Conservation (phyloP, 1,139 yeast species). For the Blastobotrys ciferrii region DNA sequence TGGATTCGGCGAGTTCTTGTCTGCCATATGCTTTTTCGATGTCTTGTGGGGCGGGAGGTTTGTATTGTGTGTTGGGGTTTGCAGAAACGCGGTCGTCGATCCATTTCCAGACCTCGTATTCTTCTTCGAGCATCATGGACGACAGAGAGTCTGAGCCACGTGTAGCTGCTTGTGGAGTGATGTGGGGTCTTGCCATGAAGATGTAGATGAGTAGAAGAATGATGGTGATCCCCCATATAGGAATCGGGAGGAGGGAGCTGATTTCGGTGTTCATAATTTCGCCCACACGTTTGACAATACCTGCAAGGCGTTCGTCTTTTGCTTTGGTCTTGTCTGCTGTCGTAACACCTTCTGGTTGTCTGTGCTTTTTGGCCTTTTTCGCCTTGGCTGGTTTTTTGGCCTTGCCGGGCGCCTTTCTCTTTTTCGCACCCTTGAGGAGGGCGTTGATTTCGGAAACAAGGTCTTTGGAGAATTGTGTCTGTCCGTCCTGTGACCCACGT, state of each 20-base stretch:
- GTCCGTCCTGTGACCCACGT: conserved; percentile 90
- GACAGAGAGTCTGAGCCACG: conserved; percentile 16
- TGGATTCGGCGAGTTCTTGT: conserved; percentile 56
- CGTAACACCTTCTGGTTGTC: neutral
- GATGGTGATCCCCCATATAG: conserved; percentile 23
- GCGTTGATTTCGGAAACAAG: conserved; percentile 58
- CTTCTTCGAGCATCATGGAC: conserved; percentile 45
- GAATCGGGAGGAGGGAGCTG: conserved; percentile 21
- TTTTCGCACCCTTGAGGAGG: conserved; percentile 39
- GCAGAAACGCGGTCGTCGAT: conserved; percentile 53
- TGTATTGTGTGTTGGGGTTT: conserved; percentile 19
- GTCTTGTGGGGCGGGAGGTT: conserved; percentile 13
- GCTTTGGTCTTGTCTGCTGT: neutral
- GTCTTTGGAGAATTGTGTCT: conserved; percentile 62
- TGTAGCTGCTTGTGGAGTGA: conserved; percentile 5
- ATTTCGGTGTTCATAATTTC: conserved; percentile 7
- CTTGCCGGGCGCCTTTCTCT: conserved; percentile 33
- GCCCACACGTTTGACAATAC: conserved; percentile 2
- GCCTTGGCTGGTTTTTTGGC: conserved; percentile 7
- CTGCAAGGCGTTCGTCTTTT: neutral
- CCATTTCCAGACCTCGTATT: conserved; percentile 80
- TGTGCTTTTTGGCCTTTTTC: conserved; percentile 15
- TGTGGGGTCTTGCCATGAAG: conserved; percentile 29
- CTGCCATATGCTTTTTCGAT: conserved; percentile 34
- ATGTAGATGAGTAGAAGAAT: conserved; percentile 20